Evolutionary conservation across 306 rosid species (phyloP).

Genomic region (Casuarina cunninghamiana): DNA sequence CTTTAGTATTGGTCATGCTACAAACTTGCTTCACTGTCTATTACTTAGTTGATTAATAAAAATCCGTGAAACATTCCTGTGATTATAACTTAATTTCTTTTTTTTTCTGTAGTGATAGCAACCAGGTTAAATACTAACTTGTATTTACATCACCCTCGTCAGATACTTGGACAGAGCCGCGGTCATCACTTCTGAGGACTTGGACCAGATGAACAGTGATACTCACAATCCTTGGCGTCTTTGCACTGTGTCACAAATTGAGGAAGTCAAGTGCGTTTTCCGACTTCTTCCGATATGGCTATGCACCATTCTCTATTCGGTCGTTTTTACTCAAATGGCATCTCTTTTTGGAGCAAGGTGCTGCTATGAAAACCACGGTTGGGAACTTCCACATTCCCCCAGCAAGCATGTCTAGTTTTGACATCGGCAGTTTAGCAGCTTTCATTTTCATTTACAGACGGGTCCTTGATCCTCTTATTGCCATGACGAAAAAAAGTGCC

Average conservation of each 20-base stretch:
- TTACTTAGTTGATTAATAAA: no score
- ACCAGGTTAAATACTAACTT: no score
- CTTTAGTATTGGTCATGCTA: no score
- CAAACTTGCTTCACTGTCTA: no score
- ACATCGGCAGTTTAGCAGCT: slow-evolving; percentile 69
- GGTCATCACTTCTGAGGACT: no score
- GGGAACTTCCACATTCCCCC: slow-evolving; percentile 75
- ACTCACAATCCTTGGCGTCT: slow-evolving; percentile 57
- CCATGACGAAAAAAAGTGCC: slow-evolving; percentile 23
- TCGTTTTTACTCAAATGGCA: no score
- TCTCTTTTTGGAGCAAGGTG: slow-evolving; percentile 90
- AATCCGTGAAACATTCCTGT: no score
- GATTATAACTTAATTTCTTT: no score
- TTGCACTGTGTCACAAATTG: slow-evolving; percentile 66
- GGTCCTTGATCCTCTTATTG: slow-evolving; percentile 48
- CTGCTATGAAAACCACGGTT: slow-evolving; percentile 58
- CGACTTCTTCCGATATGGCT: slow-evolving; percentile 83
- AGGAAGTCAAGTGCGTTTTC: slow-evolving; percentile 75
- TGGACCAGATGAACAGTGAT: slow-evolving; percentile 19
- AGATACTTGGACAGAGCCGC: no score
- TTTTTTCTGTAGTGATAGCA: no score
- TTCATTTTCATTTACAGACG: slow-evolving; percentile 65
- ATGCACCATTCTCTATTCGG: slow-evolving; percentile 73
- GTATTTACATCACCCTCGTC: no score
- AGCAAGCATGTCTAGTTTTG: slow-evolving; percentile 86